Conservation (phyloP, 495 filamentous ascomycete genomes). For the Schizothecium vesticola region DNA sequence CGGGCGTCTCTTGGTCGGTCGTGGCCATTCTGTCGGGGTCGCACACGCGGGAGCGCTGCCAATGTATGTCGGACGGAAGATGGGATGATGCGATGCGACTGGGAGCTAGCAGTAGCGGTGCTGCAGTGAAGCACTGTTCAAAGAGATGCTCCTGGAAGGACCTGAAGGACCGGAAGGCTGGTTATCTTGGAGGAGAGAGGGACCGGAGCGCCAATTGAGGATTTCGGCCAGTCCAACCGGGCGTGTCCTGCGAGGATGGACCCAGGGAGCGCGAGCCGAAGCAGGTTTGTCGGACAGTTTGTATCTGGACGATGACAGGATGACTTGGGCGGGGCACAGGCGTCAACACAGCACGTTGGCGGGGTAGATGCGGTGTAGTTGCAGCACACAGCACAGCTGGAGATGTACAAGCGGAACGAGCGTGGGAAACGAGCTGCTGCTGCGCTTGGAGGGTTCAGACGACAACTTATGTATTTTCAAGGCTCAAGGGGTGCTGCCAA, state of each 20-base stretch:
- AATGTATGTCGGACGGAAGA: neutral
- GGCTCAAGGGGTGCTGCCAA: neutral
- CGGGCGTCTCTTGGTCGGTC: constrained; percentile 16
- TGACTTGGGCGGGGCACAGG: neutral
- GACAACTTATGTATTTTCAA: neutral
- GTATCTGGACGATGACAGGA: neutral
- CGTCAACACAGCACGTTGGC: neutral
- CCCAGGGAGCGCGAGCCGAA: neutral
- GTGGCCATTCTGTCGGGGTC: constrained; percentile 25
- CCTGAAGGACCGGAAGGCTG: neutral
- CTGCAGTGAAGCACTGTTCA: neutral
- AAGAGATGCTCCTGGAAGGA: neutral
- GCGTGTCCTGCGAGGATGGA: neutral
- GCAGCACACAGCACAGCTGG: neutral
- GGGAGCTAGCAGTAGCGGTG: neutral
- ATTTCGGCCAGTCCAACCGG: neutral
- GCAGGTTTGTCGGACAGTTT: neutral
- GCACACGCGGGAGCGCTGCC: neutral
- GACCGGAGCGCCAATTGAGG: neutral
- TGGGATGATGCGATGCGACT: neutral
- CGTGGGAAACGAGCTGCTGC: neutral
- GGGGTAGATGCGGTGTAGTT: neutral
- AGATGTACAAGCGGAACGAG: neutral
- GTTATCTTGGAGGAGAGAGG: neutral
- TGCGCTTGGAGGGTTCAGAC: neutral